These are phyloP conservation scores for Inga laurina DNA, from an alignment of 306 rosid genomes.

Conservation along the genomic window DNA sequence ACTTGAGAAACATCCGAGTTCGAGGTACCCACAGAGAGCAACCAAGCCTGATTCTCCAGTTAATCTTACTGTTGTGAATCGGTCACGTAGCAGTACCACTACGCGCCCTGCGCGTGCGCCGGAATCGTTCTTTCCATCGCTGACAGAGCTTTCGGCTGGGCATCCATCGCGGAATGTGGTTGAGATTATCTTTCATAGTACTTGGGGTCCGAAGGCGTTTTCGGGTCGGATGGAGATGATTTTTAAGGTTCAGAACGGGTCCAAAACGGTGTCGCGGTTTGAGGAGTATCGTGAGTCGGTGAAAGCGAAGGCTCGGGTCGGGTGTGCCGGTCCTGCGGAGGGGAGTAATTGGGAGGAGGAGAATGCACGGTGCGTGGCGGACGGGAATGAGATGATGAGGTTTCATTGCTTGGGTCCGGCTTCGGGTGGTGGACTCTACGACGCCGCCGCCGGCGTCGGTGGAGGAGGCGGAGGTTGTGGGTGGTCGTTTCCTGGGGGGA, in stretches of 20 bases:
- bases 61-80: slow-evolving; percentile 7
- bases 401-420: slow-evolving; percentile 77
- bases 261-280: slow-evolving; percentile 64
- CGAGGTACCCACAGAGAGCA: slow-evolving; percentile 34
- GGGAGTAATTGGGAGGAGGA: slow-evolving; percentile 68
- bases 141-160: slow-evolving; percentile 70
- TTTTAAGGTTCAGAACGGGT: slow-evolving; percentile 72
- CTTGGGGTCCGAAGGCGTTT: slow-evolving; percentile 75
- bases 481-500: slow-evolving; percentile 61
- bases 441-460: slow-evolving; percentile 32
- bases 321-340: slow-evolving; percentile 30
- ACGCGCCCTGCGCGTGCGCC: slow-evolving; percentile 31
- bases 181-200: slow-evolving; percentile 82
- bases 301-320: slow-evolving; percentile 50
- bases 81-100: slow-evolving; percentile 36
- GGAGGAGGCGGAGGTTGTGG: slow-evolving; percentile 39
- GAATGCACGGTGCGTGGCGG: slow-evolving; percentile 84
- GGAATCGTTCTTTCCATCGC: slow-evolving; percentile 47
- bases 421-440: slow-evolving; percentile 40
- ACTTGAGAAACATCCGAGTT: slow-evolving; percentile 32
- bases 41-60: slow-evolving; percentile 37
- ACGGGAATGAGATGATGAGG: slow-evolving; percentile 94
- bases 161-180: slow-evolving; percentile 90
- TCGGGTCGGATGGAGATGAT: slow-evolving; percentile 78
- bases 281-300: slow-evolving; percentile 87